Base-by-base conservation (phyloP, 148 eudicot genomes). In the Fagopyrum esculentum region DNA sequence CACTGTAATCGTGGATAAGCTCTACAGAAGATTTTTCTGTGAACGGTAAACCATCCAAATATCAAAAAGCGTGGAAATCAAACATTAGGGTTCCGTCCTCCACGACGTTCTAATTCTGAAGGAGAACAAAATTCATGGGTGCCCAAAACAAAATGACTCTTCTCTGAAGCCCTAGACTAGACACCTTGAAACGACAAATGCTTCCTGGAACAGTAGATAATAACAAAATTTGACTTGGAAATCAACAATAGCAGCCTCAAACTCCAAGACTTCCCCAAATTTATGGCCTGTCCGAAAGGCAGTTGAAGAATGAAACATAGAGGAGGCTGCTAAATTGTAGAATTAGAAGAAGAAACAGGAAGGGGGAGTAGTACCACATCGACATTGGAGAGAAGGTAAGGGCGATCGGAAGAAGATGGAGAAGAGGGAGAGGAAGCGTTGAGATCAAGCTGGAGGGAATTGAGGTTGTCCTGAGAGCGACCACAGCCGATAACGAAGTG, bases 401-500 rank as follows among this genome's bases (percentile, higher is more conserved):
- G 77, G 16, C 78, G 71, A 13, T 76, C 69, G 52, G 80, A 76
- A 6, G 88, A 66, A 11, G 87, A 73, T 9, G 80, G 71, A 29
- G 81, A 49, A 29, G 78, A 19, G 57, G 82, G 54, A 51, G 77
- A 45, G 40, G 88, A 72, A 26, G 29, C 50, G 71, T 81, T 73
- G 54, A 94, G 86, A 6, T 87, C 86, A 49, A 89, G 15, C 26
- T 78, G 87, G 56, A 94, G 91, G 40, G 97, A 81, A 29, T 75
- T 51, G 76, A 94, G 91, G 12, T 78, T 84, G 1, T 94, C 97
- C 77, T 82, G 87, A 16, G 97, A 85, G 61, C 98, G 98, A 76
- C 89, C 81, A 76, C 96, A 91, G 29, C 98, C 98, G 26, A 94
- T 83, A 9, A 94, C 80, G 75, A 82, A 82, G 85, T 94, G 97